A percentile compares a stretch with the other conserved stretches of the same genome.
phyloP scores from a whole-genome alignment of 2,329 filamentous ascomycete genomes.

The Colletotrichum sojae region DNA sequence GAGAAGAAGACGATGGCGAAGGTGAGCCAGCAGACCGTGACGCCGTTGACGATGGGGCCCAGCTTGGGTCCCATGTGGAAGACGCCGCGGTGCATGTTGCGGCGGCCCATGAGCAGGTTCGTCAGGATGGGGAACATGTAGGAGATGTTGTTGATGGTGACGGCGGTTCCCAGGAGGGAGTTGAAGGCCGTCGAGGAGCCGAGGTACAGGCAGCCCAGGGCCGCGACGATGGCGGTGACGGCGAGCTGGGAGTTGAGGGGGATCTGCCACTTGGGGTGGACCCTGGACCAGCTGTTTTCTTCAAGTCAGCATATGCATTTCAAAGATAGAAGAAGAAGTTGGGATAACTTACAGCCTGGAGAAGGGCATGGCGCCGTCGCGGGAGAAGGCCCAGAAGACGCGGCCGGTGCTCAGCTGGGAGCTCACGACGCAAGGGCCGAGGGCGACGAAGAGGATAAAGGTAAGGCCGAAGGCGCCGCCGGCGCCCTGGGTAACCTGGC shows the following conservation, averaged over 20 bases:
- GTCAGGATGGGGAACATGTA: slow-evolving; percentile 62
- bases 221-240: slow-evolving; percentile 51
- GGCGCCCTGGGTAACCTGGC: slow-evolving; percentile 56
- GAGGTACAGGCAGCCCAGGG: slow-evolving; percentile 59
- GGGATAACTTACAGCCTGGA: slow-evolving; percentile 45
- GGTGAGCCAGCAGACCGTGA: slow-evolving; percentile 54
- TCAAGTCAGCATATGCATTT: no score
- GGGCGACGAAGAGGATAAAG: slow-evolving; percentile 58
- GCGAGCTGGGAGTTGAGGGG: slow-evolving; percentile 56
- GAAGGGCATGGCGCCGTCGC: slow-evolving; percentile 58
- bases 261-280: slow-evolving; percentile 51
- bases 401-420: slow-evolving; percentile 53
- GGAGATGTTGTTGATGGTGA: slow-evolving; percentile 61
- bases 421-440: slow-evolving; percentile 57
- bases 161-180: slow-evolving; percentile 54
- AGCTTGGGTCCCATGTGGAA: slow-evolving; percentile 53
- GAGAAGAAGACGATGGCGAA: slow-evolving; percentile 61
- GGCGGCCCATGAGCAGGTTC: slow-evolving; percentile 56
- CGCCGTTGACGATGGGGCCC: slow-evolving; percentile 53
- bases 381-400: slow-evolving; percentile 59
- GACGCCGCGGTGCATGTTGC: slow-evolving; percentile 55
- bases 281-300: slow-evolving; percentile 50
- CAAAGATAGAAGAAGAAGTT: no score
- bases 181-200: slow-evolving; percentile 61
- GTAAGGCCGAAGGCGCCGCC: slow-evolving; percentile 58